Percentiles rank a stretch among this genome's conserved stretches.
These are phyloP conservation scores for Drechslerella dactyloides DNA, from an alignment of 2,329 filamentous ascomycete species.

Conservation along the genomic window DNA sequence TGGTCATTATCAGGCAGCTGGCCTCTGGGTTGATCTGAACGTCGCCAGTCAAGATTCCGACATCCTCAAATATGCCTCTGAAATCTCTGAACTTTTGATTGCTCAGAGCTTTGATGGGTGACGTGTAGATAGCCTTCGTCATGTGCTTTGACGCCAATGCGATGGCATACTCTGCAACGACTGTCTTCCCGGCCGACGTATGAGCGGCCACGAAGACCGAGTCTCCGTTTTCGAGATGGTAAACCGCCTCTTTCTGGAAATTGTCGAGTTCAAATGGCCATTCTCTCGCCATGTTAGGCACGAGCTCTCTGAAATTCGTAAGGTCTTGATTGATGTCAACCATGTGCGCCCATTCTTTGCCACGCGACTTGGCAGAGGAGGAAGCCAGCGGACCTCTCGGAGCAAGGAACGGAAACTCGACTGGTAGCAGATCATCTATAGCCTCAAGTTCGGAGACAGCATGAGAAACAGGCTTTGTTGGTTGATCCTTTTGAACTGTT, in stretches of 20 bases:
- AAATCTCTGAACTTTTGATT: conserved; percentile 99
- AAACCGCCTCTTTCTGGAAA: conserved; percentile 98
- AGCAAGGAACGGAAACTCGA: conserved; percentile 91
- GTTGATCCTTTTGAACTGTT: conserved; percentile 64
- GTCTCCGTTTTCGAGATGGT: conserved; percentile 93
- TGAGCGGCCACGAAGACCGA: conserved; percentile 98
- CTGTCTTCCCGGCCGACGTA: conserved; percentile 96
- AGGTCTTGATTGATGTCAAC: conserved; percentile 93
- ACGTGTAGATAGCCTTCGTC: conserved; percentile 99
- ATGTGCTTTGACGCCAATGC: conserved; percentile 96
- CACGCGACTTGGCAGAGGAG: conserved; percentile 66
- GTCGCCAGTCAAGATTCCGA: conserved; percentile 94
- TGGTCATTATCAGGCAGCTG: conserved; percentile 99
- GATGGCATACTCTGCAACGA: conserved; percentile 97
- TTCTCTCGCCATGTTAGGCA: conserved; percentile 92
- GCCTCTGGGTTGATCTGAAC: conserved; percentile 98
- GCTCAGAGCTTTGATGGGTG: conserved; percentile 95
- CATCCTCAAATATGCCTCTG: conserved; percentile 85
- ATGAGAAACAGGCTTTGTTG: conserved; percentile 55
- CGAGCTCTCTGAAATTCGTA: conserved; percentile 88
- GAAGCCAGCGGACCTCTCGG: conserved; percentile 78
- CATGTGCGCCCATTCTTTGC: conserved; percentile 94
- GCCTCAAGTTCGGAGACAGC: conserved; percentile 64
- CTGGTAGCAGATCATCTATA: conserved; percentile 84
- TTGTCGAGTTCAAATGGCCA: conserved; percentile 98